phyloP scores from a whole-genome alignment of 345 rosid species.

The Salix viminalis region DNA sequence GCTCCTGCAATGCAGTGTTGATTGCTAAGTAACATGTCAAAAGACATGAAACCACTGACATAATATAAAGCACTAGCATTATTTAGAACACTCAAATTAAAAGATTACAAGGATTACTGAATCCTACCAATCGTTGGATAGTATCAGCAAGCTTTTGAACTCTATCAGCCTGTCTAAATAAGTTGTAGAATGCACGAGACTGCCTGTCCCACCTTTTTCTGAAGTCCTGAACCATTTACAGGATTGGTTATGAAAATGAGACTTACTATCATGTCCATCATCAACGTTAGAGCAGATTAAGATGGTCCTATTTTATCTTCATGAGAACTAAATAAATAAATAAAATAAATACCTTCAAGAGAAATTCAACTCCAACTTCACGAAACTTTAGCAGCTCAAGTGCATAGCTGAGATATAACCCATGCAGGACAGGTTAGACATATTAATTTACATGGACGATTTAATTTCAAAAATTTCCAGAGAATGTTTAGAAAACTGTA shows the following conservation, averaged over 20 bases:
- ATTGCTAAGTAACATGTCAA: not conserved
- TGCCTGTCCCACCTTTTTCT: conserved; percentile 94
- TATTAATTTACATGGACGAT: not conserved
- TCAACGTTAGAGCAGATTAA: conserved; percentile 3
- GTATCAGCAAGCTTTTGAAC: conserved; percentile 83
- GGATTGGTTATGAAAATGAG: conserved; percentile 1
- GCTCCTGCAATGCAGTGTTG: conserved; percentile 54
- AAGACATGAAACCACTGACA: not conserved
- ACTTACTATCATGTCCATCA: not conserved
- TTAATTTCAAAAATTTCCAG: not conserved
- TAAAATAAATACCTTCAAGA: conserved; percentile 48
- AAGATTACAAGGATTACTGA: not conserved
- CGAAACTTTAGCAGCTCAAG: conserved; percentile 83
- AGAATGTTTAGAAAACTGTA: not conserved
- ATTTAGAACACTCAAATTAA: conserved; percentile 1
- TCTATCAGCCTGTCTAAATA: conserved; percentile 95
- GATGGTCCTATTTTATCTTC: conserved; percentile 24
- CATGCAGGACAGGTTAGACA: conserved; percentile 21
- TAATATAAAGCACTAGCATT: not conserved
- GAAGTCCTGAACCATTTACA: conserved; percentile 57
- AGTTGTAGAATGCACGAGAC: conserved; percentile 83
- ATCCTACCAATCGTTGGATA: conserved; percentile 74
- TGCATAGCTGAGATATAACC: conserved; percentile 63
- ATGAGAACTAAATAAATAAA: not conserved
- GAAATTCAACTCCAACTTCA: conserved; percentile 94